Evolutionary conservation across 345 rosid species (phyloP), one percentile per base, ranked within the genome.

Genomic region (Eucalyptus virginea): DNA sequence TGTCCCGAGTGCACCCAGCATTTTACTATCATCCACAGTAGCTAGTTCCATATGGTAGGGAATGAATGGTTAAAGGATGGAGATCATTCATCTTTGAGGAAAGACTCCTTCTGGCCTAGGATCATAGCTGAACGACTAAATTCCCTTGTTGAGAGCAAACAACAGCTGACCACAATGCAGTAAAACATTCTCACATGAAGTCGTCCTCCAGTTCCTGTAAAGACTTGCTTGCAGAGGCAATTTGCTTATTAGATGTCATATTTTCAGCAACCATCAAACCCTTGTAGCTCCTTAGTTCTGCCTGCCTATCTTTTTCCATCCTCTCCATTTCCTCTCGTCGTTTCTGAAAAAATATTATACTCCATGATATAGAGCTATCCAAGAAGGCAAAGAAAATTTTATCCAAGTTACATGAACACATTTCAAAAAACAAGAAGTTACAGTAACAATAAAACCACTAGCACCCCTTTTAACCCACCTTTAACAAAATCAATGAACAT

Each of bases 121-220:
- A 77, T 40, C 45, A 40, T 6, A 37, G 83, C 47, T 77, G 83
- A 40, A 77, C 3, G 9, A 11, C 15, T 77, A 21, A 69, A 77
- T 21, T 37, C 14, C 47, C 83, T 77, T 40, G 83, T 77, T 77
- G 47, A 77, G 83, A 40, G 83, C 83, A 77, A 21, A 24, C 83
- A 40, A 77, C 47, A 11, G 47, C 47, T 11, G 47, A 40, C 83
- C 83, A 77, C 47, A 77, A 21, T 40, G 9, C 47, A 40, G 15
- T 17, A 50, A 87, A 80, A 88, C 86, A 28, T 87, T 88, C 88
- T 95, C 92, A 98, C 99, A 98, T 98, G 85, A 98, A 98, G 92
- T 97, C 99, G 11, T 98, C 99, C 93, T 98, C 99, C 34, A 98
- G 92, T 92, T 98, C 99, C 95, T 97, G 98, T 91, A 98, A 81